A percentile compares a stretch with the other conserved stretches of the same genome.
These are phyloP conservation scores for Halenospora varia DNA, from an alignment of 495 filamentous ascomycete species.

Conservation along the genomic window DNA sequence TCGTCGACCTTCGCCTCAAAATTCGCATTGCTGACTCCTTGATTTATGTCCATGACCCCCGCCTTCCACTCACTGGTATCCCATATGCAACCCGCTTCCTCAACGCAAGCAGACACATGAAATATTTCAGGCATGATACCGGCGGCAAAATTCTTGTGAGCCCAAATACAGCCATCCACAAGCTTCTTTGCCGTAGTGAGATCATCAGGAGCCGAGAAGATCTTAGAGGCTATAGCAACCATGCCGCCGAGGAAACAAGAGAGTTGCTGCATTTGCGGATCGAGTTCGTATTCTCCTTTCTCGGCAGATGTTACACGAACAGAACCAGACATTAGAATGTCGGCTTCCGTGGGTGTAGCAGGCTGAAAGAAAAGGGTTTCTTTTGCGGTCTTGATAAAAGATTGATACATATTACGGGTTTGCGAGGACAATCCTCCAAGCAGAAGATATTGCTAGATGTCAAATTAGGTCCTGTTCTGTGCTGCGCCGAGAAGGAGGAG, in stretches of 20 bases:
- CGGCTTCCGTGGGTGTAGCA: constrained; percentile 70
- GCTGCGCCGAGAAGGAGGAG: background rate
- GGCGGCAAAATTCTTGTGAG: constrained; percentile 69
- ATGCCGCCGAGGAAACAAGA: constrained; percentile 87
- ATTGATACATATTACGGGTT: constrained; percentile 22
- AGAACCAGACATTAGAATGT: constrained; percentile 69
- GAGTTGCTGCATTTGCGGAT: constrained; percentile 45
- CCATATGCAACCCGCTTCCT: constrained; percentile 66
- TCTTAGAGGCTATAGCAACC: constrained; percentile 78
- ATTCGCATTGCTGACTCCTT: constrained; percentile 14
- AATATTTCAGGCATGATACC: constrained; percentile 83
- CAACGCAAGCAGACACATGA: constrained; percentile 63
- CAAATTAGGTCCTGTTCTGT: background rate
- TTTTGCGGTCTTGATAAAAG: constrained; percentile 16
- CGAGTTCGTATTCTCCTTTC: constrained; percentile 24
- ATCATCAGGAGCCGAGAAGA: constrained; percentile 66
- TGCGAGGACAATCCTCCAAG: constrained; percentile 16
- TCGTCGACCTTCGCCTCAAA: constrained; percentile 7
- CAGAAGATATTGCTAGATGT: constrained; percentile 23
- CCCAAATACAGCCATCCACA: constrained; percentile 87
- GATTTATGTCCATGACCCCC: constrained; percentile 47
- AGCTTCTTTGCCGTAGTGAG: constrained; percentile 71
- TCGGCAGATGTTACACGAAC: constrained; percentile 43
- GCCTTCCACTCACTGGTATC: constrained; percentile 51
- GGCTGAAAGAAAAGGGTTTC: constrained; percentile 74